Evolutionary conservation across 2,329 filamentous ascomycete species (phyloP).

Genomic region (Xylariaceae sp.): DNA sequence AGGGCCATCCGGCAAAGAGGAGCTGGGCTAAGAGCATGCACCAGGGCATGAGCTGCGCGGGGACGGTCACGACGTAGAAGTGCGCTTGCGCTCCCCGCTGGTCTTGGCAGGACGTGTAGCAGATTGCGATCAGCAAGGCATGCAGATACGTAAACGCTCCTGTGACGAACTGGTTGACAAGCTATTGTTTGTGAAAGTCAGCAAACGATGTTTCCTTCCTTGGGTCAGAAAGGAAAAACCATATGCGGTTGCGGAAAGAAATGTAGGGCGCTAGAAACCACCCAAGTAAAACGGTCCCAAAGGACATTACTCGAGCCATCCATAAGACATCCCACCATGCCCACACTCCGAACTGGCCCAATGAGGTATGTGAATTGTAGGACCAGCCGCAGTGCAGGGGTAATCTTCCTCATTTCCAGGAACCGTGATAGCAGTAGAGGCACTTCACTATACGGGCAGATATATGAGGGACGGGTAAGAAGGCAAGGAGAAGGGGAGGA

Average conservation of each 20-base stretch:
- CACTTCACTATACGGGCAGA: slow-evolving; percentile 70
- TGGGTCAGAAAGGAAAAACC: slow-evolving; percentile 2
- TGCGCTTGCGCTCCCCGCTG: slow-evolving; percentile 69
- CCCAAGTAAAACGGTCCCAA: slow-evolving; percentile 47
- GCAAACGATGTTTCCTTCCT: slow-evolving; percentile 12
- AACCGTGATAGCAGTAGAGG: slow-evolving; percentile 71
- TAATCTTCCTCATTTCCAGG: slow-evolving; percentile 79
- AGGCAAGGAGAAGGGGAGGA: slow-evolving; percentile 9
- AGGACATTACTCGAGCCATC: slow-evolving; percentile 60
- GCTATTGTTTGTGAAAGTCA: slow-evolving; percentile 36
- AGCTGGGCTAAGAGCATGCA: slow-evolving; percentile 72
- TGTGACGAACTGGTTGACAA: slow-evolving; percentile 47
- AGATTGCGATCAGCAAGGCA: slow-evolving; percentile 72
- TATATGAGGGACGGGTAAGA: slow-evolving; percentile 54
- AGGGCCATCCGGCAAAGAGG: slow-evolving; percentile 55
- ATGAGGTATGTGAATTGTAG: slow-evolving; percentile 63
- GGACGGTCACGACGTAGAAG: slow-evolving; percentile 80
- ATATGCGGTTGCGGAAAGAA: slow-evolving; percentile 22
- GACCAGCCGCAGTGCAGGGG: slow-evolving; percentile 57
- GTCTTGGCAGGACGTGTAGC: slow-evolving; percentile 82
- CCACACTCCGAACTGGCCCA: slow-evolving; percentile 60
- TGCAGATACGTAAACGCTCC: slow-evolving; percentile 47
- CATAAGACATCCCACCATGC: slow-evolving; percentile 71
- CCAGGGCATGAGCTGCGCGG: slow-evolving; percentile 74
- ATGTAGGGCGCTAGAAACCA: slow-evolving; percentile 63